Percentiles rank a stretch among this genome's conserved stretches.
Conservation (phyloP, 306 rosid species). For the Medicago lupulina region DNA sequence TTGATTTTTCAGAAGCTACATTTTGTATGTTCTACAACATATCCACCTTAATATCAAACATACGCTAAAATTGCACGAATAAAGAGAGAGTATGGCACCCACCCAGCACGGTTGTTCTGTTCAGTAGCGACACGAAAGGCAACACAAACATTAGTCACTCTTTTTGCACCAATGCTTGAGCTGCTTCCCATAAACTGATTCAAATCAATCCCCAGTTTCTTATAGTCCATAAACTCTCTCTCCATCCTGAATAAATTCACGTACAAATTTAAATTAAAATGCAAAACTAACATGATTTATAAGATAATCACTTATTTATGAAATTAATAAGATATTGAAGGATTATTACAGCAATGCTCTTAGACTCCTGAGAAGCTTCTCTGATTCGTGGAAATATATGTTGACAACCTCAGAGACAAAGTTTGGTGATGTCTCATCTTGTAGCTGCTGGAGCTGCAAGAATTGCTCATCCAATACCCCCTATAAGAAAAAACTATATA, state of each 20-base stretch:
- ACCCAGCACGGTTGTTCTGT: conserved; percentile 85
- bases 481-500: conserved; percentile 37
- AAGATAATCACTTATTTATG: too few relatives aligned
- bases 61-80: background rate
- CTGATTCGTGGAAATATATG: conserved; percentile 93
- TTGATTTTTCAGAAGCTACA: too few relatives aligned
- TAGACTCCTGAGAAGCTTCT: conserved; percentile 80
- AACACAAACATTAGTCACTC: conserved; percentile 83
- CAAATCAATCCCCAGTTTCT: conserved; percentile 87
- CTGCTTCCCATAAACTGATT: conserved; percentile 96
- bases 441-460: conserved; percentile 93
- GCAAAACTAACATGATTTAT: too few relatives aligned
- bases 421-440: conserved; percentile 90
- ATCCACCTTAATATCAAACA: too few relatives aligned
- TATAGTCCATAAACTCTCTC: conserved; percentile 70
- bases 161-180: conserved; percentile 94
- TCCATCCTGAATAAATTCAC: conserved; percentile 58
- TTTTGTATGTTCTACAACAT: too few relatives aligned
- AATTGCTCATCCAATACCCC: conserved; percentile 96
- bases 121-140: conserved; percentile 92
- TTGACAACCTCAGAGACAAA: conserved; percentile 90
- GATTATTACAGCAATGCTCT: conserved; percentile 64
- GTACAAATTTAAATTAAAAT: too few relatives aligned
- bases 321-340: background rate
- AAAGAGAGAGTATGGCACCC: conserved; percentile 32